Conservation (phyloP, 257 asterid genomes). For the Solanum raphanifolium region DNA sequence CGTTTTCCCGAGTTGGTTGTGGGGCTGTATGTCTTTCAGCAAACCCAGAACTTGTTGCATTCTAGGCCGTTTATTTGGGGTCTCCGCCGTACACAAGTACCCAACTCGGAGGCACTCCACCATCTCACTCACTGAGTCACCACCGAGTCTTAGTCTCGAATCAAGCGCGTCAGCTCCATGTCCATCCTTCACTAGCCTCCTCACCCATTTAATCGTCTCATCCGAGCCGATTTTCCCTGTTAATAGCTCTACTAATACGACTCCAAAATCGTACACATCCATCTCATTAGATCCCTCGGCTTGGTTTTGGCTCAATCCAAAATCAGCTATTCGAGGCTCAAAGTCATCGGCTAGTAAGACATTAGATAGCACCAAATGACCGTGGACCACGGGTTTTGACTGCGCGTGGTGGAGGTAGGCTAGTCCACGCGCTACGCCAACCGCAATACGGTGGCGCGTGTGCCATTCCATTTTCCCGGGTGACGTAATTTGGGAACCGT, state of each 20-base stretch:
- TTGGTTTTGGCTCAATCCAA: constrained; percentile 33
- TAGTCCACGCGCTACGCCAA: constrained; percentile 91
- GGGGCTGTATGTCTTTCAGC: constrained; percentile 59
- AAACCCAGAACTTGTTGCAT: constrained; percentile 88
- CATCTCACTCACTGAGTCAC: constrained; percentile 61
- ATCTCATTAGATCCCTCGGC: constrained; percentile 33
- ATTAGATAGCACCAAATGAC: constrained; percentile 53
- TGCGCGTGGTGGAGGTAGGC: constrained; percentile 91
- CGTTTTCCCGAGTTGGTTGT: constrained; percentile 1
- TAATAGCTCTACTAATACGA: constrained; percentile 58
- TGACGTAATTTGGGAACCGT: constrained; percentile 16
- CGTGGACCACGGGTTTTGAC: constrained; percentile 80
- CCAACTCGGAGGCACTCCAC: constrained; percentile 85
- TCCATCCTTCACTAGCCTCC: constrained; percentile 55
- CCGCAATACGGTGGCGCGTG: constrained; percentile 96
- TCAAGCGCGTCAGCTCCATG: constrained; percentile 49
- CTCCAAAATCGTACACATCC: constrained; percentile 73
- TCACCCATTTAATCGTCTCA: constrained; percentile 40
- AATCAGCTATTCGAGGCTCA: constrained; percentile 71
- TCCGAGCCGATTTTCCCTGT: constrained; percentile 37
- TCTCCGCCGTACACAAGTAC: constrained; percentile 81
- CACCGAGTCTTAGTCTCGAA: constrained; percentile 37
- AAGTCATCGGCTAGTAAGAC: constrained; percentile 63
- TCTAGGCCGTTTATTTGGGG: constrained; percentile 59
- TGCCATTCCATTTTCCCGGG: constrained; percentile 74